These are phyloP conservation scores for Saitozyma podzolica DNA, from an alignment of 768 basidiomycete species.

Conservation along the genomic window DNA sequence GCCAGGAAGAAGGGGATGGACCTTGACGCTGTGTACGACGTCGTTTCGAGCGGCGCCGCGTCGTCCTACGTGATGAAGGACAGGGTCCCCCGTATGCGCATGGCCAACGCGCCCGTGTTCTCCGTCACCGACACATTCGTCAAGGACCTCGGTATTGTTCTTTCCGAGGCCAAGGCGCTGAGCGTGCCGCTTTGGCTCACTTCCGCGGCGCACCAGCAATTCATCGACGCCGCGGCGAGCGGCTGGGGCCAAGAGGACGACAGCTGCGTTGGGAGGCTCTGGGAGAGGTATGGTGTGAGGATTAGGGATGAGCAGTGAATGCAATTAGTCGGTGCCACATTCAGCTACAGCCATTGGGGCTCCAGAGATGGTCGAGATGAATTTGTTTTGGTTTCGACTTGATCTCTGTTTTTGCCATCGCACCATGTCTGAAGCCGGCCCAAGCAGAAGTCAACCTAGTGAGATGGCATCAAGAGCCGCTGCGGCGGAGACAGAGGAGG, in stretches of 20 bases:
- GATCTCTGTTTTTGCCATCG: no score
- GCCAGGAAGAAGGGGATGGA: conserved; percentile 42
- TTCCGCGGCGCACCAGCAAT: conserved; percentile 37
- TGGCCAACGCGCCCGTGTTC: conserved; percentile 14
- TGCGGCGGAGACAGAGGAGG: conserved; percentile 24
- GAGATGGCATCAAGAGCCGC: no score
- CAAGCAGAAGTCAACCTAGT: no score
- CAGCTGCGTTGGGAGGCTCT: conserved; percentile 26
- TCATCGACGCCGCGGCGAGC: conserved; percentile 21
- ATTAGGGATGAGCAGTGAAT: no score
- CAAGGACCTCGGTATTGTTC: conserved; percentile 39
- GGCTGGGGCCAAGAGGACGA: conserved; percentile 43
- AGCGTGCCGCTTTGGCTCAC: conserved; percentile 37
- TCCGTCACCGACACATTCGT: conserved; percentile 27
- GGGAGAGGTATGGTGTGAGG: conserved; percentile 27
- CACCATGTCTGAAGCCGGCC: no score
- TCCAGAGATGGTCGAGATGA: no score
- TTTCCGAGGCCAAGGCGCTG: conserved; percentile 34
- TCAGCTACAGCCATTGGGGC: no score
- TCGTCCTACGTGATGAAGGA: conserved; percentile 35
- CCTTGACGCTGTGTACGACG: conserved; percentile 32
- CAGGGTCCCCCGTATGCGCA: conserved; percentile 39
- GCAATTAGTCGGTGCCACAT: no score
- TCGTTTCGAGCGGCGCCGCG: conserved; percentile 35
- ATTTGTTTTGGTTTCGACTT: no score